Conservation (phyloP, 768 basidiomycete species). For the Rhizopogon vinicolor region DNA sequence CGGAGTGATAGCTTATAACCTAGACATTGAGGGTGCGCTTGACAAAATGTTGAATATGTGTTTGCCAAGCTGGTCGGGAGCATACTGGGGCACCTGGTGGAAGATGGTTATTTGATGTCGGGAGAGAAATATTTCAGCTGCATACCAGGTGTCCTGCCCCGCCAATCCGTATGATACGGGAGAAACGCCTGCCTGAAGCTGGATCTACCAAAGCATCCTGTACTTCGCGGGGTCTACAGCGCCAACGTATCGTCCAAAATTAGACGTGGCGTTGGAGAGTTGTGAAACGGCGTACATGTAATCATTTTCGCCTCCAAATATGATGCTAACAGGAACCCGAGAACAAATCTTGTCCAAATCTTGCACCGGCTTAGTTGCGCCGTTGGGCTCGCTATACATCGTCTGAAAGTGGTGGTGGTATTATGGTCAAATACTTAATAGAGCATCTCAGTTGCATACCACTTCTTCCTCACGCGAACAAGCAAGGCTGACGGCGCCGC, state of each 20-base stretch:
- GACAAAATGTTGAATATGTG: slow-evolving; percentile 21
- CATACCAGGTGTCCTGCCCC: slow-evolving; percentile 30
- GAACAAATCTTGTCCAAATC: slow-evolving; percentile 37
- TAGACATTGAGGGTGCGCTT: background rate
- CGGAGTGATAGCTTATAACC: background rate
- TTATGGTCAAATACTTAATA: background rate
- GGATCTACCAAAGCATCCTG: slow-evolving; percentile 29
- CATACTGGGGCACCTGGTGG: slow-evolving; percentile 22
- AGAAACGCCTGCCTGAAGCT: slow-evolving; percentile 18
- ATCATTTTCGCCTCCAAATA: slow-evolving; percentile 48
- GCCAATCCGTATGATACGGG: slow-evolving; percentile 17
- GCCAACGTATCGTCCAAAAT: background rate
- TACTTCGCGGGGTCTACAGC: slow-evolving; percentile 22
- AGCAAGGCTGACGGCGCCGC: slow-evolving; percentile 42
- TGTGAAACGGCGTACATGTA: slow-evolving; percentile 39
- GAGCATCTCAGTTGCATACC: slow-evolving; percentile 33
- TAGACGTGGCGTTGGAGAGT: no score
- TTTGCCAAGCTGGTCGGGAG: slow-evolving; percentile 20
- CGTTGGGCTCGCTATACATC: slow-evolving; percentile 60
- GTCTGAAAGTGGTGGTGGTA: slow-evolving; percentile 34
- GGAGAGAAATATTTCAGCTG: background rate
- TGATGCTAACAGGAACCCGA: slow-evolving; percentile 45
- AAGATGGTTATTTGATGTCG: background rate
- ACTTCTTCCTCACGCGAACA: slow-evolving; percentile 62
- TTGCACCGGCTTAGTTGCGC: slow-evolving; percentile 47